Conservation (phyloP, 2,329 filamentous ascomycete species). For the Ciborinia camelliae region DNA sequence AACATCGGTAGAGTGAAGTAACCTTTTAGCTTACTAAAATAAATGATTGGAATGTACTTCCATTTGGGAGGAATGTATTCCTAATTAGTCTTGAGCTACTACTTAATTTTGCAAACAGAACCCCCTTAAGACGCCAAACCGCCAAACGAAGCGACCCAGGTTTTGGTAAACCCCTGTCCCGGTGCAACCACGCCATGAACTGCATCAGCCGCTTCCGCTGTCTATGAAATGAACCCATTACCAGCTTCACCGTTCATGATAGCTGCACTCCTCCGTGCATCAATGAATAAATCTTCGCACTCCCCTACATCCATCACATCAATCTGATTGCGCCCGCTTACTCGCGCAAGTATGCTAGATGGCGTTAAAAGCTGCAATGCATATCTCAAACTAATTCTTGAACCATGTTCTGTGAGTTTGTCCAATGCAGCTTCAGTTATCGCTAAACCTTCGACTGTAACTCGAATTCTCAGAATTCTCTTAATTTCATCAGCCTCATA, state of each 20-base stretch:
- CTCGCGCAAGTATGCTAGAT: slow-evolving; percentile 77
- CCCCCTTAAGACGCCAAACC: slow-evolving; percentile 20
- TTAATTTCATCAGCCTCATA: slow-evolving; percentile 89
- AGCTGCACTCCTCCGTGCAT: slow-evolving; percentile 72
- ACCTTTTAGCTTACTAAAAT: slow-evolving; percentile 15
- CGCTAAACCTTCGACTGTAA: slow-evolving; percentile 74
- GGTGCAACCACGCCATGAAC: slow-evolving; percentile 10
- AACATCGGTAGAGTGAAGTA: background rate
- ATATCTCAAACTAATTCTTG: slow-evolving; percentile 86
- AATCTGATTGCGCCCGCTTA: slow-evolving; percentile 74
- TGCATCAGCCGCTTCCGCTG: slow-evolving; percentile 16
- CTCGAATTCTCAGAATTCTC: slow-evolving; percentile 81
- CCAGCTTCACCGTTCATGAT: slow-evolving; percentile 63
- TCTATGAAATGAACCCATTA: slow-evolving; percentile 51
- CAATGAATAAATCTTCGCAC: slow-evolving; percentile 80
- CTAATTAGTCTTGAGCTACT: slow-evolving; percentile 17
- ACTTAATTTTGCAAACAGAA: slow-evolving; percentile 21
- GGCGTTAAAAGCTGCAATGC: slow-evolving; percentile 75
- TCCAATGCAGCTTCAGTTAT: slow-evolving; percentile 81
- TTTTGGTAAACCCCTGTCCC: slow-evolving; percentile 20
- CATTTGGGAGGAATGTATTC: slow-evolving; percentile 15
- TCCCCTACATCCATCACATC: slow-evolving; percentile 74
- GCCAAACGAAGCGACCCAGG: slow-evolving; percentile 21
- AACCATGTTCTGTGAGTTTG: slow-evolving; percentile 82
- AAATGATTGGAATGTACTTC: slow-evolving; percentile 18